Conservation (phyloP, 2,329 filamentous ascomycete species). For the Colletotrichum graminicola region DNA sequence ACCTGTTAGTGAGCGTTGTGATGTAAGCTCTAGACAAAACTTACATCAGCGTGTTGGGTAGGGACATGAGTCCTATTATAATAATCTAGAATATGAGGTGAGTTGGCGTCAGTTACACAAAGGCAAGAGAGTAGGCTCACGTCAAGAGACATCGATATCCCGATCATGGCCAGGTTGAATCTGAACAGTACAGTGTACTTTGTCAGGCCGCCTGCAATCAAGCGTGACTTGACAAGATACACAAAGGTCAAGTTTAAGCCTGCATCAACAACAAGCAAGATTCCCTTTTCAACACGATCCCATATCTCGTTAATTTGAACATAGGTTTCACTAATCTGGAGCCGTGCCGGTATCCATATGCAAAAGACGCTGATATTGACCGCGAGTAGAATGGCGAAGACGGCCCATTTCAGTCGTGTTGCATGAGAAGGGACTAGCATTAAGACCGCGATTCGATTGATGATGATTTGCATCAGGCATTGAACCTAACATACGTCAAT, state of each 20-base stretch:
- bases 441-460: slow-evolving; percentile 63
- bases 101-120: not conserved
- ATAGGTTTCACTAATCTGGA: slow-evolving; percentile 55
- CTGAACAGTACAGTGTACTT: slow-evolving; percentile 61
- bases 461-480: slow-evolving; percentile 64
- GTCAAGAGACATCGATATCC: slow-evolving; percentile 47
- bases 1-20: not conserved
- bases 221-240: slow-evolving; percentile 56
- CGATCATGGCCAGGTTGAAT: slow-evolving; percentile 47
- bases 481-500: slow-evolving; percentile 48
- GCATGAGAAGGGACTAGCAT: slow-evolving; percentile 54
- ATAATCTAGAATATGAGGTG: not conserved
- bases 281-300: slow-evolving; percentile 62
- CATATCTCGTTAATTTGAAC: slow-evolving; percentile 60
- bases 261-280: slow-evolving; percentile 61
- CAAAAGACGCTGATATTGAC: slow-evolving; percentile 64
- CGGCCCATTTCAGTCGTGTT: slow-evolving; percentile 57
- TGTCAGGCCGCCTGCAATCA: slow-evolving; percentile 60
- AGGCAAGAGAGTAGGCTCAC: slow-evolving; percentile 28
- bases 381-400: slow-evolving; percentile 54
- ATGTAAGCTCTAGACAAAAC: not conserved
- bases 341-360: slow-evolving; percentile 63
- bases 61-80: slow-evolving; percentile 47
- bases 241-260: slow-evolving; percentile 62
- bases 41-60: slow-evolving; percentile 47